Percentiles rank a stretch among this genome's conserved stretches.
Evolutionary conservation across 2,329 filamentous ascomycete species (phyloP).

Genomic region (Emergomyces orientalis): DNA sequence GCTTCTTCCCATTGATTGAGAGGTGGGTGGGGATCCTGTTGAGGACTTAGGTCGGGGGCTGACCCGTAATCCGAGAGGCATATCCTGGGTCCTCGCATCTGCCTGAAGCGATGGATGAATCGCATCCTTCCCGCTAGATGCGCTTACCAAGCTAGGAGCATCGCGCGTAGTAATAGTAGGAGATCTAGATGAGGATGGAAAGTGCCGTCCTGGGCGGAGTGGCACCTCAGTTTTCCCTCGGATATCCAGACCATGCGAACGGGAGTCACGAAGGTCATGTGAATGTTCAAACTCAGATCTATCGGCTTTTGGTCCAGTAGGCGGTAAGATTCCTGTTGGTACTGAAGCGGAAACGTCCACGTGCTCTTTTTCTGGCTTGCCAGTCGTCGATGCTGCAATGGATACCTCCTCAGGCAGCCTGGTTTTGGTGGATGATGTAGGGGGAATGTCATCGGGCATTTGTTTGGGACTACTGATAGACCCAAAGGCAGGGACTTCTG

Average conservation of each 20-base stretch:
- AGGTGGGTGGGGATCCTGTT: conserved; percentile 19
- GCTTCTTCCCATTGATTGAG: conserved; percentile 17
- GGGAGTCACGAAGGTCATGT: conserved; percentile 21
- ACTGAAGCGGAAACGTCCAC: conserved; percentile 15
- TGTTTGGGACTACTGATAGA: conserved; percentile 28
- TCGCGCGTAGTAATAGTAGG: conserved; percentile 22
- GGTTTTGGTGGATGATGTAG: conserved; percentile 17
- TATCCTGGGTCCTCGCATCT: conserved; percentile 19
- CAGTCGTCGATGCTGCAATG: background rate
- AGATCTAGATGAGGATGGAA: conserved; percentile 13
- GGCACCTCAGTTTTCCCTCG: conserved; percentile 21
- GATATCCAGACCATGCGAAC: conserved; percentile 19
- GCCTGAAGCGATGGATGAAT: background rate
- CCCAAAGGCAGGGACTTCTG: conserved; percentile 37
- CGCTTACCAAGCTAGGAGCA: background rate
- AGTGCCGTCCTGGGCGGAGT: conserved; percentile 20
- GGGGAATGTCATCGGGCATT: conserved; percentile 16
- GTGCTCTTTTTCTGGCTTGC: conserved; percentile 20
- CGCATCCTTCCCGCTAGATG: background rate
- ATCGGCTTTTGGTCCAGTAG: conserved; percentile 38
- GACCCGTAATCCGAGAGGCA: conserved; percentile 7
- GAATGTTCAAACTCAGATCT: conserved; percentile 22
- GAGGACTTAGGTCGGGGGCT: conserved; percentile 17
- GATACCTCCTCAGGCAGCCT: background rate
- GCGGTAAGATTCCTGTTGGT: conserved; percentile 28